Base-by-base conservation (phyloP, 225 moss, liverwort and hornwort genomes). In the Climacium dendroides region DNA sequence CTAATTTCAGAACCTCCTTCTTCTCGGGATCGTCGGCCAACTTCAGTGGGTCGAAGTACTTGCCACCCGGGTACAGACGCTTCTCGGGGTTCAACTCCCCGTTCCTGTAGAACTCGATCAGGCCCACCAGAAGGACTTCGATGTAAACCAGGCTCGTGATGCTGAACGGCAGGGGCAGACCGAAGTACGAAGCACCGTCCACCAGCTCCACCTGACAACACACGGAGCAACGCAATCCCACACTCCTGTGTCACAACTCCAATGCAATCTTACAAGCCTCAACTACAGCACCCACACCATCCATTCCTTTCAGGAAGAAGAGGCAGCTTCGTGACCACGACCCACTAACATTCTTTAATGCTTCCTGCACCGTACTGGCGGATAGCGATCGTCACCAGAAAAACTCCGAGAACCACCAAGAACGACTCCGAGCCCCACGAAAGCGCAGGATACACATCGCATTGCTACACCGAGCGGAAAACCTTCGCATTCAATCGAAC, bases 71-170 rank as follows among this genome's bases (percentile, higher is more conserved):
- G 72, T 87, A 99, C 70, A 99, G 93, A 50, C 99, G 95, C 64
- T 73, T 91, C 95, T 99, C 97, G 10, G 95, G 81, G 89, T 96
- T 93, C 79, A 99, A 90, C 94, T 97, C 97, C 15, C 92, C 90
- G 91, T 97, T 99, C 92, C 99, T 96, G 89, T 91, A 94, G 90
- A 99, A 99, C 92, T 99, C 99, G 88, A 99, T 96, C 91, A 88
- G 92, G 13, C 97, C 99, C 20, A 99, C 92, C 61, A 97, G 60
- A 52, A 97, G 90, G 7, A 72, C 95, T 85, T 99, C 99, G 81
- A 99, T 99, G 91, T 91, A 94, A n/a, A 96, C 95, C 43, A 99
- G 87, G 55, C 94, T 87, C 35, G 93, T 92, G 72, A 96, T 95
- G 89, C 95, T 96, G 91, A 99, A 99, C 35, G 97, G 99, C 55